Evolutionary conservation across 148 eudicot genomes (phyloP).

Genomic region (Suaeda aralocaspica): DNA sequence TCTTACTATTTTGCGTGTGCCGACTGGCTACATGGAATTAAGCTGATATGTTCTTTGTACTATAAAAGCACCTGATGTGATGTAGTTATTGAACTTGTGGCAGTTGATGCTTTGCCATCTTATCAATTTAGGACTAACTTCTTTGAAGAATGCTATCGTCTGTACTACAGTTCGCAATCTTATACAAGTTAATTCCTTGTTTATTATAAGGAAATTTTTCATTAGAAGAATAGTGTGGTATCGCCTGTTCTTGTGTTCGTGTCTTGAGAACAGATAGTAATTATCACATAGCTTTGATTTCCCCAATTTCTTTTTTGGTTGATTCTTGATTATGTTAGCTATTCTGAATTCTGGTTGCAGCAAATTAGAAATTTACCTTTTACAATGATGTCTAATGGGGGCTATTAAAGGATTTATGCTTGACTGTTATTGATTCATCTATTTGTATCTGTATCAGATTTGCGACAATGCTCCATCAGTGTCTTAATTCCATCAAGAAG

Average conservation of each 20-base stretch:
- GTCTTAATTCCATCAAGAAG: conserved; percentile 63
- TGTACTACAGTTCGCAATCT: no score
- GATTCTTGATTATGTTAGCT: no score
- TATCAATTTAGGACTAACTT: background rate
- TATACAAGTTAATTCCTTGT: no score
- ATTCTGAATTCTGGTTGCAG: no score
- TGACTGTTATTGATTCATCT: background rate
- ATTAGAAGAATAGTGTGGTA: no score
- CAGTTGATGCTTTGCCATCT: background rate
- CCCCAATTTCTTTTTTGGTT: no score
- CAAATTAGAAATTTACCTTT: background rate
- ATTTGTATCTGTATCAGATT: conserved; percentile 38
- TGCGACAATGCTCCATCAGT: conserved; percentile 74
- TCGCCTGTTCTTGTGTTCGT: no score
- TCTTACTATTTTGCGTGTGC: no score
- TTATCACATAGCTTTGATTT: no score
- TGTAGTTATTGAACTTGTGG: background rate
- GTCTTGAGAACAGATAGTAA: no score
- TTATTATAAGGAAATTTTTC: no score
- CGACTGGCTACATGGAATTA: no score
- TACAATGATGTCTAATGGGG: background rate
- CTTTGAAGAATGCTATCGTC: background rate
- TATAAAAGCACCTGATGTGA: background rate
- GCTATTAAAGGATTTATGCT: background rate
- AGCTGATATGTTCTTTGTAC: background rate